Evolutionary conservation across 306 rosid species (phyloP).

Genomic region (Spatholobus suberectus): DNA sequence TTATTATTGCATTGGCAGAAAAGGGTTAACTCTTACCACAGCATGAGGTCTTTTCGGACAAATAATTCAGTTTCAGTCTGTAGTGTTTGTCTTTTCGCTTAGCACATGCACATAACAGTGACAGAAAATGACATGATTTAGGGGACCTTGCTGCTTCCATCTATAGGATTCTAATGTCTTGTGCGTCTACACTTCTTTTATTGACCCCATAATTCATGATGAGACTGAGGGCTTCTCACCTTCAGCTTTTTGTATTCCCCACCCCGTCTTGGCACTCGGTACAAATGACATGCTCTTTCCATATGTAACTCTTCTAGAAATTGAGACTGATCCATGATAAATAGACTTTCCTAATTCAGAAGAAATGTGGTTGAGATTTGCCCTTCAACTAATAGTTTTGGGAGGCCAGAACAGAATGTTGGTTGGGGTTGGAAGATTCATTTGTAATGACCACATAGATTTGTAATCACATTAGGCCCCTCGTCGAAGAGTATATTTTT

Average conservation of each 20-base stretch:
- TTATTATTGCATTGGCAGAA: conserved; percentile 18
- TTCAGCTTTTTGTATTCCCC: conserved; percentile 14
- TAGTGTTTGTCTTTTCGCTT: conserved; percentile 32
- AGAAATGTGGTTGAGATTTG: neutral
- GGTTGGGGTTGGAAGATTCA: neutral
- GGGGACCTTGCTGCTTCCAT: conserved; percentile 14
- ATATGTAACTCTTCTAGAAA: neutral
- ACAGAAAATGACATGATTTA: conserved; percentile 23
- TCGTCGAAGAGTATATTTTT: too few relatives aligned
- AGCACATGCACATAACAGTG: conserved; percentile 35
- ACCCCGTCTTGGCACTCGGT: neutral
- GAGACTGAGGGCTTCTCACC: conserved; percentile 23
- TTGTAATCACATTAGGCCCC: neutral
- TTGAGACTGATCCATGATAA: neutral
- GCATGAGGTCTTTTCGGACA: conserved; percentile 22
- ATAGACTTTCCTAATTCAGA: neutral
- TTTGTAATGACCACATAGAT: neutral
- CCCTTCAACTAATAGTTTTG: neutral
- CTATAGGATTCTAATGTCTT: conserved; percentile 21
- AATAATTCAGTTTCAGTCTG: conserved; percentile 9
- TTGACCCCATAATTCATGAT: conserved; percentile 31
- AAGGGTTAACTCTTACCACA: neutral
- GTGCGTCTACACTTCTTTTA: neutral
- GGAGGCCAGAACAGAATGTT: neutral
- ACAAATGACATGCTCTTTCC: neutral